These are phyloP conservation scores for Aspergillus bridgeri DNA, from an alignment of 495 filamentous ascomycete species.

Conservation along the genomic window DNA sequence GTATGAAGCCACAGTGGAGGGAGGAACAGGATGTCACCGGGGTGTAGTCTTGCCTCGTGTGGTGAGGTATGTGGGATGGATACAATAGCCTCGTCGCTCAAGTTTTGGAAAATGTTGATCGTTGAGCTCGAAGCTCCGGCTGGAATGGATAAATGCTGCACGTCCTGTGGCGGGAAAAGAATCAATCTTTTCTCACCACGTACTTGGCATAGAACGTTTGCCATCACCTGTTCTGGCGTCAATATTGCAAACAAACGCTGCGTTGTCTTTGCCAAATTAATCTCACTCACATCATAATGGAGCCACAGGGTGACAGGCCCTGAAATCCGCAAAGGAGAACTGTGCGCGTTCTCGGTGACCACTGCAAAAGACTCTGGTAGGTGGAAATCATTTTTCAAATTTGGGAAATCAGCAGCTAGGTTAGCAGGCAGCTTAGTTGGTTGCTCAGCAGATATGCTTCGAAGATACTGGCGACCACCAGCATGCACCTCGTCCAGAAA, in stretches of 20 bases:
- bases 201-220: constrained; percentile 83
- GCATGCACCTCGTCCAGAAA: constrained; percentile 60
- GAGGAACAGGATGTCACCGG: constrained; percentile 76
- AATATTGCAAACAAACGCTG: constrained; percentile 1
- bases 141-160: constrained; percentile 62
- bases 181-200: constrained; percentile 66
- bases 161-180: constrained; percentile 76
- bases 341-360: constrained; percentile 65
- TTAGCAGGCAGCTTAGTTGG: constrained; percentile 66
- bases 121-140: constrained; percentile 78
- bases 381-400: constrained; percentile 63
- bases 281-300: constrained; percentile 72
- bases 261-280: constrained; percentile 5
- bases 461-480: constrained; percentile 71
- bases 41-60: constrained; percentile 59
- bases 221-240: constrained; percentile 61
- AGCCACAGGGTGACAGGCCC: constrained; percentile 87
- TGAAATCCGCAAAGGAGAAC: constrained; percentile 75
- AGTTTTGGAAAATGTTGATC: constrained; percentile 59
- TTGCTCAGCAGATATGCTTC: constrained; percentile 65
- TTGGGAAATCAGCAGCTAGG: constrained; percentile 67
- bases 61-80: constrained; percentile 57
- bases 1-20: constrained; percentile 83
- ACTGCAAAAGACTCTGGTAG: constrained; percentile 61
- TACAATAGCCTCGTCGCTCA: constrained; percentile 31